Percentiles rank a stretch among this genome's conserved stretches.
Evolutionary conservation across 768 basidiomycete species (phyloP).

Genomic region (Leccinum fibrillosum): DNA sequence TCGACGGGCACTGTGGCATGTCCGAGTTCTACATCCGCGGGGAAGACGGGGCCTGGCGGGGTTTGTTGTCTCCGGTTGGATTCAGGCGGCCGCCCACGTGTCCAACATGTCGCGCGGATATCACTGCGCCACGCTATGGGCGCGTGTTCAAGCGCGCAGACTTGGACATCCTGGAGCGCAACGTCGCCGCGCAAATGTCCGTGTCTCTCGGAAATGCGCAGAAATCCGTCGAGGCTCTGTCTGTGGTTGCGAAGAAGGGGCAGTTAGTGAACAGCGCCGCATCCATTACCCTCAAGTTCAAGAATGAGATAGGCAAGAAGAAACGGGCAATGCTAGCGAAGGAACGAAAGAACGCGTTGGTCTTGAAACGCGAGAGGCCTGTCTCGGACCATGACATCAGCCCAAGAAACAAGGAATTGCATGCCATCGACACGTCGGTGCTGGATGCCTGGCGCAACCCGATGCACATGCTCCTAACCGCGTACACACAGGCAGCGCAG

Average conservation of each 20-base stretch:
- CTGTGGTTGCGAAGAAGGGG: slow-evolving; percentile 21
- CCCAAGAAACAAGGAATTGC: slow-evolving; percentile 20
- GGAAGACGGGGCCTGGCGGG: slow-evolving; percentile 39
- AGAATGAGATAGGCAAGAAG: slow-evolving; percentile 3
- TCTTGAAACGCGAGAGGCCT: slow-evolving; percentile 17
- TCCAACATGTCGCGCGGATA: slow-evolving; percentile 57
- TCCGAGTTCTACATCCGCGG: slow-evolving; percentile 44
- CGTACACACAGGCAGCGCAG: slow-evolving; percentile 39
- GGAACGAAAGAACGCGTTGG: slow-evolving; percentile 15
- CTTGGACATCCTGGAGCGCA: slow-evolving; percentile 63
- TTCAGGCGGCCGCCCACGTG: slow-evolving; percentile 49
- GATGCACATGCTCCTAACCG: slow-evolving; percentile 33
- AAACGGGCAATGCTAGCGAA: slow-evolving; percentile 6
- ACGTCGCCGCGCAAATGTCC: slow-evolving; percentile 53
- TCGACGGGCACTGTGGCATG: slow-evolving; percentile 59
- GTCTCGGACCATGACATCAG: slow-evolving; percentile 28
- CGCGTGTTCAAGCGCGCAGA: slow-evolving; percentile 59
- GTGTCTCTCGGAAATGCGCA: slow-evolving; percentile 35
- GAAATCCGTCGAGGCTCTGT: slow-evolving; percentile 27
- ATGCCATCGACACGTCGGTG: slow-evolving; percentile 33
- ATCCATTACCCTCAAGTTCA: slow-evolving; percentile 15
- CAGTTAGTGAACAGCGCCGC: slow-evolving; percentile 2
- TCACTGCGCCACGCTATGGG: slow-evolving; percentile 59
- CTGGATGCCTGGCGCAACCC: slow-evolving; percentile 38
- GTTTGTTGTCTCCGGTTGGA: slow-evolving; percentile 39